Conservation (phyloP, 2,329 filamentous ascomycete genomes). For the Epichloe uncinata region DNA sequence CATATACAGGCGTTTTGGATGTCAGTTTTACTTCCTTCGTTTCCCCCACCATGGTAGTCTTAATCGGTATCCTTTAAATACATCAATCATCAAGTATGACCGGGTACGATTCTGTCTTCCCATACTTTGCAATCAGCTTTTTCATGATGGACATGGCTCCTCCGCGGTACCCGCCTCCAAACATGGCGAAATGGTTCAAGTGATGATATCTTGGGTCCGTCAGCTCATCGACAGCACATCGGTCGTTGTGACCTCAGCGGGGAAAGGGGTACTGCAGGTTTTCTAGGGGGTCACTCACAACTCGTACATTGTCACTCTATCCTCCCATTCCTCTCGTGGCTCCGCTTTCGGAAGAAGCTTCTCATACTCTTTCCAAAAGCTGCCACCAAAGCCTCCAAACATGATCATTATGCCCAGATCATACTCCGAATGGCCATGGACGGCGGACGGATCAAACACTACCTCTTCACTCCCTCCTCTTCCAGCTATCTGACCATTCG, state of each 20-base stretch:
- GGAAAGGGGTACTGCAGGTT: too few relatives aligned
- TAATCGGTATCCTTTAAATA: background rate
- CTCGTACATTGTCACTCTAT: conserved; percentile 70
- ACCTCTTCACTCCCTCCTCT: conserved; percentile 51
- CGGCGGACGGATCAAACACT: conserved; percentile 68
- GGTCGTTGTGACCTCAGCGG: background rate
- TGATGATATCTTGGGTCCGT: conserved; percentile 58
- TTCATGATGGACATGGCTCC: conserved; percentile 73
- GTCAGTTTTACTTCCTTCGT: conserved; percentile 3
- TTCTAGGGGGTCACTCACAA: conserved; percentile 39
- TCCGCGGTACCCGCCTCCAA: conserved; percentile 64
- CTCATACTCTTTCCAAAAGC: conserved; percentile 69
- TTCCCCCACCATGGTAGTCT: background rate
- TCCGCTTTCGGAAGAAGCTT: conserved; percentile 63
- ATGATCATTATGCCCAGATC: conserved; percentile 91
- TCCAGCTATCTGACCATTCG: conserved; percentile 47
- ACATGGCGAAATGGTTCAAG: conserved; percentile 76
- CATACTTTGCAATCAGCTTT: conserved; percentile 60
- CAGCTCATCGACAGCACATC: conserved; percentile 6
- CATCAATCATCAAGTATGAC: background rate
- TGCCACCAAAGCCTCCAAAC: conserved; percentile 74
- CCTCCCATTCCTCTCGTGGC: conserved; percentile 71
- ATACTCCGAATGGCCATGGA: conserved; percentile 80
- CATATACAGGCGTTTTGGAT: conserved; percentile 13
- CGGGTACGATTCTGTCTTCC: conserved; percentile 10